Conservation (phyloP, 495 filamentous ascomycete species). For the Pseudomonodictys pantanalensis region DNA sequence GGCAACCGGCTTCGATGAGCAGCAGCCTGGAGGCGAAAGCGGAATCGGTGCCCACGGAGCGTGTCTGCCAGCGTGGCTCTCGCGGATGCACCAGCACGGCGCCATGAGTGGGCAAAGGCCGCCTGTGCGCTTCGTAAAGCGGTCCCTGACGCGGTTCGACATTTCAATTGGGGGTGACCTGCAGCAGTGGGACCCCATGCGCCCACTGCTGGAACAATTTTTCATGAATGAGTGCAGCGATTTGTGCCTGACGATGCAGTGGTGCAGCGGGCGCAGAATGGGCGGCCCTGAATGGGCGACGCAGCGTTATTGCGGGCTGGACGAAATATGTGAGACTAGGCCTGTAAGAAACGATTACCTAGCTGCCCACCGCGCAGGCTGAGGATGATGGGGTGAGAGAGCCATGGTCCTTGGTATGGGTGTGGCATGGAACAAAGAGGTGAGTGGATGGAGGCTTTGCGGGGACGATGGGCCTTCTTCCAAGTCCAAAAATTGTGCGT, state of each 20-base stretch:
- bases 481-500: too few species aligned
- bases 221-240: not conserved
- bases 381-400: too few species aligned
- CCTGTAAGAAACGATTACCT: not conserved
- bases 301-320: constrained; percentile 13
- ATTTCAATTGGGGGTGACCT: constrained; percentile 3
- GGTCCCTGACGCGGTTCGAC: constrained; percentile 4
- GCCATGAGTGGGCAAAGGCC: not conserved
- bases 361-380: too few species aligned
- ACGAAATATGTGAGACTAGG: not conserved
- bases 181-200: constrained; percentile 8
- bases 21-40: not conserved
- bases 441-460: too few species aligned
- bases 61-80: constrained; percentile 16
- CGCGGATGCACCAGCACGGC: not conserved
- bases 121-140: not conserved
- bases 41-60: not conserved
- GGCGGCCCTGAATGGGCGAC: constrained; percentile 19
- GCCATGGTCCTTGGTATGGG: too few species aligned
- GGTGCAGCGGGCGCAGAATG: not conserved
- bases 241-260: constrained; percentile 12
- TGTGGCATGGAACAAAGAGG: too few species aligned
- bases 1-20: not conserved
- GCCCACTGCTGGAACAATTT: not conserved
- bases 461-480: too few species aligned